A percentile compares a stretch with the other conserved stretches of the same genome.
These are phyloP conservation scores for Podospora bellae-mahoneyi DNA, from an alignment of 495 filamentous ascomycete genomes.

Conservation along the genomic window DNA sequence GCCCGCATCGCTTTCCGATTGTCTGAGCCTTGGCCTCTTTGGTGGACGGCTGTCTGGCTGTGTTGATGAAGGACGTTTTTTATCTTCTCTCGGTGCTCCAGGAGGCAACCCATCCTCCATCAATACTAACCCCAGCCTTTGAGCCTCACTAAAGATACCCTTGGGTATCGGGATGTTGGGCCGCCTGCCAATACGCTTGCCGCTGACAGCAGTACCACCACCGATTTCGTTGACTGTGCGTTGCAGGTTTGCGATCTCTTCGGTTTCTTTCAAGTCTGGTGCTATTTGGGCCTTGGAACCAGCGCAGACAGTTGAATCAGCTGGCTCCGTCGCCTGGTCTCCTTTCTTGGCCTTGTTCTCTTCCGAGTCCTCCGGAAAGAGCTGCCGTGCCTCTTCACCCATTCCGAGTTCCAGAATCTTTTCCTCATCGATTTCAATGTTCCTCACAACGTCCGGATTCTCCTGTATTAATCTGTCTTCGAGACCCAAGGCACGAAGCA, in stretches of 20 bases:
- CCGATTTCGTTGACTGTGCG: constrained; percentile 16
- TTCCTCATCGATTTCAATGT: constrained; percentile 46
- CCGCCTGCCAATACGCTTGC: constrained; percentile 19
- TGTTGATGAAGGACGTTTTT: constrained; percentile 15
- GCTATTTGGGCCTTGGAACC: neutral
- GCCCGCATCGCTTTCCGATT: neutral
- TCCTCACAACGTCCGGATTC: constrained; percentile 29
- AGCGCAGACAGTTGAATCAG: neutral
- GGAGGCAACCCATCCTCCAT: neutral
- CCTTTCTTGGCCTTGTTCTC: constrained; percentile 42
- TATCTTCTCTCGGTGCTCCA: neutral
- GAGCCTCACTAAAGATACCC: constrained; percentile 14
- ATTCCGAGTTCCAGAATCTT: constrained; percentile 39
- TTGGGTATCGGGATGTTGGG: constrained; percentile 21
- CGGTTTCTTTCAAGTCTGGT: neutral
- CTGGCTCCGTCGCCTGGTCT: neutral
- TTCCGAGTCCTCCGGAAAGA: constrained; percentile 52
- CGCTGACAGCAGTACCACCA: constrained; percentile 26
- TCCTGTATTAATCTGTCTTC: constrained; percentile 25
- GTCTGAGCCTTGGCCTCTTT: constrained; percentile 15
- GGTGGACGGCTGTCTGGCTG: neutral
- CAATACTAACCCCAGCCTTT: constrained; percentile 10
- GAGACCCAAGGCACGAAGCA: constrained; percentile 49
- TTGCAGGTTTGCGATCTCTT: constrained; percentile 8
- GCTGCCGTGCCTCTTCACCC: constrained; percentile 41